phyloP scores from a whole-genome alignment of 164 flowering plant species.

The Chimonanthus praecox region DNA sequence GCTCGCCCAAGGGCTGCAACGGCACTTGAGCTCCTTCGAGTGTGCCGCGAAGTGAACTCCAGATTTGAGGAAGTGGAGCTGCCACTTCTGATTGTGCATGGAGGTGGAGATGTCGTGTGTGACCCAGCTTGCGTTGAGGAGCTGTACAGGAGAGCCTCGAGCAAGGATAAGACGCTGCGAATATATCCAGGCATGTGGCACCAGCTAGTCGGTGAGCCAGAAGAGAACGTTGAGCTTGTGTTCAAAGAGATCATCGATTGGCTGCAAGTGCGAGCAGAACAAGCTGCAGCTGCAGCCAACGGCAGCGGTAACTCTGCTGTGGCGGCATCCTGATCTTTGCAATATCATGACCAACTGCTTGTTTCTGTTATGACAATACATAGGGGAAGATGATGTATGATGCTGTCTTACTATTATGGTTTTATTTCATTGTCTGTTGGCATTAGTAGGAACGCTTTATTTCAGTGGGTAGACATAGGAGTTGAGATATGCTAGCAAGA shows the following conservation, averaged over 20 bases:
- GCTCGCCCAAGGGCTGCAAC: constrained; percentile 78
- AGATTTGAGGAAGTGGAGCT: constrained; percentile 58
- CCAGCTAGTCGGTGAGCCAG: constrained; percentile 76
- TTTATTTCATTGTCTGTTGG: neutral
- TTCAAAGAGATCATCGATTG: constrained; percentile 70
- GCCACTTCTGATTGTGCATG: constrained; percentile 75
- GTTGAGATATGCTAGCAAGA: no score
- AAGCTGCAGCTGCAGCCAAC: neutral
- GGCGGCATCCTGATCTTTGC: neutral
- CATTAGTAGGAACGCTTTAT: neutral
- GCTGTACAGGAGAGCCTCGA: constrained; percentile 49
- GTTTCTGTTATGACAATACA: neutral
- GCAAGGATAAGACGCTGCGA: constrained; percentile 67
- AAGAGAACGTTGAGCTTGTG: constrained; percentile 73
- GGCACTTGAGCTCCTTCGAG: constrained; percentile 67
- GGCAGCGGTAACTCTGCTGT: neutral
- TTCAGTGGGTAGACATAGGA: neutral
- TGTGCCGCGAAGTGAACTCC: constrained; percentile 63
- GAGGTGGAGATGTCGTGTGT: constrained; percentile 69
- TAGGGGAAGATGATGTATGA: neutral
- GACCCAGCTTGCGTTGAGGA: constrained; percentile 85
- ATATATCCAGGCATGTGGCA: constrained; percentile 87
- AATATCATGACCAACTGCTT: neutral
- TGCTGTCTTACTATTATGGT: neutral
- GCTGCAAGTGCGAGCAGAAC: constrained; percentile 45